Evolutionary conservation across 805 yeast species (phyloP).

Genomic region (Tetrapisispora nanseiensis): DNA sequence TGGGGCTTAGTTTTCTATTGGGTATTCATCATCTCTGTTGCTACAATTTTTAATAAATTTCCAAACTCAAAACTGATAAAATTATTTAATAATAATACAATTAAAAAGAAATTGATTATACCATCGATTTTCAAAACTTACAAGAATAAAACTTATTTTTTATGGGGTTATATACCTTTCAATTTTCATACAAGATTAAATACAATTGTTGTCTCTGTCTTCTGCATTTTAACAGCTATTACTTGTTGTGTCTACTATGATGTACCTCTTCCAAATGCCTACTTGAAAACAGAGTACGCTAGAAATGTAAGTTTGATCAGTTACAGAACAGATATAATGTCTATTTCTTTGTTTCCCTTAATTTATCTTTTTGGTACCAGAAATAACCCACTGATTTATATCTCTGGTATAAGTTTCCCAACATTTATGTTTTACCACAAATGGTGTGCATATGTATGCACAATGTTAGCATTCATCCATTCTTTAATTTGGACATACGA

Average conservation of each 20-base stretch:
- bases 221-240: slow-evolving; percentile 26
- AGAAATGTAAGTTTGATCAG: slow-evolving; percentile 34
- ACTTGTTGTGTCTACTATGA: slow-evolving; percentile 30
- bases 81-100: slow-evolving; percentile 9
- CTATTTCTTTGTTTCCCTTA: slow-evolving; percentile 46
- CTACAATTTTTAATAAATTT: slow-evolving; percentile 25
- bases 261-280: slow-evolving; percentile 33
- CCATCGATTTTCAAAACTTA: slow-evolving; percentile 23
- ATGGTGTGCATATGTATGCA: slow-evolving; percentile 49
- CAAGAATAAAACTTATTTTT: slow-evolving; percentile 14
- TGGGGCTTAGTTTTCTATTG: slow-evolving; percentile 40
- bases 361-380: slow-evolving; percentile 59
- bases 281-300: slow-evolving; percentile 25
- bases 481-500: slow-evolving; percentile 45
- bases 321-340: slow-evolving; percentile 45
- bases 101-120: slow-evolving; percentile 19
- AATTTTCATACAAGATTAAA: slow-evolving; percentile 27
- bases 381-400: slow-evolving; percentile 53
- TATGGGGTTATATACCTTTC: slow-evolving; percentile 21
- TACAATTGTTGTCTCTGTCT: slow-evolving; percentile 26
- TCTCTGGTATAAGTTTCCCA: slow-evolving; percentile 53
- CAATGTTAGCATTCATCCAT: slow-evolving; percentile 46
- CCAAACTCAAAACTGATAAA: slow-evolving; percentile 16
- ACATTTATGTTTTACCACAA: slow-evolving; percentile 57
- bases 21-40: slow-evolving; percentile 28